Evolutionary conservation across 2,329 filamentous ascomycete genomes (phyloP), one percentile per base, ranked within the genome.

Genomic region (Pestalotiopsis sp.): DNA sequence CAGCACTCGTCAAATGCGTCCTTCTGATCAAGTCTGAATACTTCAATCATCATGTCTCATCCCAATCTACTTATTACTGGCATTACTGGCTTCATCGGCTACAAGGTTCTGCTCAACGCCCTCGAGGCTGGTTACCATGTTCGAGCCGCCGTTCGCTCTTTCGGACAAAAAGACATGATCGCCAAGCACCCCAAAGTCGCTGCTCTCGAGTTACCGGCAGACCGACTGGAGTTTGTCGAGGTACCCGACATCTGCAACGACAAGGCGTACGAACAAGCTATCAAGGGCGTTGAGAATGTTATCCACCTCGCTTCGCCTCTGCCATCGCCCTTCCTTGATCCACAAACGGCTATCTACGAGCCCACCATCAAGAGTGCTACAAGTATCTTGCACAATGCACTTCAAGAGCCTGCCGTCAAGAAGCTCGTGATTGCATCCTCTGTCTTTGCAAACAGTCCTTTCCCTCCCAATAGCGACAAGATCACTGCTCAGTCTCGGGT

Each of bases 341-440:
- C 65, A 4, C 20, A 66, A 20, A 69, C 67, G 14, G 69, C 64
- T 31, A 66, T 70, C 36, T 70, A 70, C 31, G 67, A 70, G 41
- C 78, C 80, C 1, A 77, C 79, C 23, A 72, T 84, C 36, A 74
- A 78, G 64, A 80, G 79, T 20, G 83, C 79, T 0, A 66, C 77
- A 3, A 74, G 74, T 4, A 76, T 84, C 4, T 74, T 85, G 3
- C 70, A 79, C 23, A 75, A 81, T 0, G 82, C 82, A 1, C 59
- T 73, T 17, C 78, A 79, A 66, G 68, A 67, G 5, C 69, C 73
- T 1, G 76, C 73, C 0, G 75, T 85, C 20, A 75, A 78, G 67
- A 77, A 80, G 12, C 73, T 85, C 6, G 79, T 85, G 17, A 81
- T 85, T 64, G 84, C 83, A 1, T 80, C 77, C 4, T 84, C 81